These are phyloP conservation scores for Ceratopteris richardii DNA, from an alignment of 75 land plant species.

Conservation along the genomic window DNA sequence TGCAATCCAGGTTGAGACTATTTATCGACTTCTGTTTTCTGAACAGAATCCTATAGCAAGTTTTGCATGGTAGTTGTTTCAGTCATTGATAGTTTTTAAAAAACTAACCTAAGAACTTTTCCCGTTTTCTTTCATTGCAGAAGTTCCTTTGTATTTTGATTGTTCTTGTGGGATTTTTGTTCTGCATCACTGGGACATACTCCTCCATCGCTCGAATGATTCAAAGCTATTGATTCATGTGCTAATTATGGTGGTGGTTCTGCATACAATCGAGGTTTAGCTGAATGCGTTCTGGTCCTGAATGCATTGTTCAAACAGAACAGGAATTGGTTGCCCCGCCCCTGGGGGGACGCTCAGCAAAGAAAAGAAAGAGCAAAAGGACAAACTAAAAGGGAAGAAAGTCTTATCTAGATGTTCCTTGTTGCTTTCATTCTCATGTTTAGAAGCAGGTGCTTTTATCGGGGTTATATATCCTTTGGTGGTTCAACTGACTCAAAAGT, in stretches of 20 bases:
- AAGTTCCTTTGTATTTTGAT: constrained; percentile 30
- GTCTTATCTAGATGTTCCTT: too few species aligned
- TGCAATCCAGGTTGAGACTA: constrained; percentile 17
- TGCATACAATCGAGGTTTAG: too few species aligned
- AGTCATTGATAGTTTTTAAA: neutral
- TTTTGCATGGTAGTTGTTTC: neutral
- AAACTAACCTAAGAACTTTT: neutral
- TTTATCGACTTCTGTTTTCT: neutral
- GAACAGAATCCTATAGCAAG: neutral
- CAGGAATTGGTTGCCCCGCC: neutral
- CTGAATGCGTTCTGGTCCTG: constrained; percentile 20
- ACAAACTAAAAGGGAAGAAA: too few species aligned
- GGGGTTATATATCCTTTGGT: too few species aligned
- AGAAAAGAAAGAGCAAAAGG: too few species aligned
- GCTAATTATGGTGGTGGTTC: too few species aligned
- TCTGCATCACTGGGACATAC: constrained; percentile 50
- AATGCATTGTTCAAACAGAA: neutral
- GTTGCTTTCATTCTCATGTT: too few species aligned
- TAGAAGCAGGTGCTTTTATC: too few species aligned
- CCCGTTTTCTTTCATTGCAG: neutral
- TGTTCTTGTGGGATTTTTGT: constrained; percentile 45
- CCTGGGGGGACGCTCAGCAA: neutral
- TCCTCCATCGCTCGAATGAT: constrained; percentile 64
- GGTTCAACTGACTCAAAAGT: too few species aligned
- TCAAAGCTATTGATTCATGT: too few species aligned